Base-by-base conservation (phyloP, 148 eudicot genomes). In the Rhododendron simsii region DNA sequence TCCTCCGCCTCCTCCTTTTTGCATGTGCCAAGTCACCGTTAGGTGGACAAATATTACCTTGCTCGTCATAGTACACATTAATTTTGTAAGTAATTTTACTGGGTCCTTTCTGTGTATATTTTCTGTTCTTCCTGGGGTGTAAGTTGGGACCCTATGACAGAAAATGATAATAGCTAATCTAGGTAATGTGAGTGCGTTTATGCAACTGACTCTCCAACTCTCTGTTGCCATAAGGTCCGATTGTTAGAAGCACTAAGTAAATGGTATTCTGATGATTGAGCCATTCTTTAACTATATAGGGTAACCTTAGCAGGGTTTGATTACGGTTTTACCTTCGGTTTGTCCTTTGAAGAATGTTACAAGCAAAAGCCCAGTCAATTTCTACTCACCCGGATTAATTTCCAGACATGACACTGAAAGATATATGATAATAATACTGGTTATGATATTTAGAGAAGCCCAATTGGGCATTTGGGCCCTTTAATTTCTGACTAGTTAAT, bases 11-110 rank as follows among this genome's bases (percentile, higher is more conserved):
- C 61, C 6, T 55, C 51, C 14, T 75, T 6, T 30, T 13, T 51
- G 81, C 69, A 75, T 75, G 67, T 84, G 47, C 84, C 37, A 26
- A 55, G 69, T 16, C 44, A 81, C 69, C 69, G 20, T 81, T 55
- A 35, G 33, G 21, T 33, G 2, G 45, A 53, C 69, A 81, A 81
- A 57, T 37, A 28, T 57, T 12, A 71, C 41, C 41, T 14, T 71
- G 47, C 21, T 81, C 12, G 1, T 20, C 71, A 18, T 20, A 3
- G 28, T 35, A 11, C 48, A 57, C 15, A 20, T 59, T 80, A 28
- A 14, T 37, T 37, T 6, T 57, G 13, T 37, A 2, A 33, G 44
- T 21, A 26, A 28, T 9, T 26, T 51, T 47, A 1, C 28, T 55
- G 2, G 9, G n/a, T 80, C 15, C 5, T 30, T 81, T 55, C 9